Evolutionary conservation across 441 rosid genomes (phyloP).

Genomic region (Gossypium davidsonii): DNA sequence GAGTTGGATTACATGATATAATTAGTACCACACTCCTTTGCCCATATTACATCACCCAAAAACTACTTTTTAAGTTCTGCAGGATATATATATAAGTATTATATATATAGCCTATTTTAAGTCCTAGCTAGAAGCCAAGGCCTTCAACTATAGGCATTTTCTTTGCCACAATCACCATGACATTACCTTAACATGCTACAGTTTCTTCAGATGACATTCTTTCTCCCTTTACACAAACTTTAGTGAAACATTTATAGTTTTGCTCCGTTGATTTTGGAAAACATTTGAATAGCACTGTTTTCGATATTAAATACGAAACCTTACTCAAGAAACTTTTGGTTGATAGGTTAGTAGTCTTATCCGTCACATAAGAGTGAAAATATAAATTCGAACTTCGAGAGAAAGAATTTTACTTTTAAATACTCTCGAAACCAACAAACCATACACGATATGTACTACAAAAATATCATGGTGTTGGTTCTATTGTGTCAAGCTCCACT

Average conservation of each 20-base stretch:
- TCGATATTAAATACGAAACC: not conserved
- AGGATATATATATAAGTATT: not conserved
- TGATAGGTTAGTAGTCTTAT: no score
- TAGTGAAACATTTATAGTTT: not conserved
- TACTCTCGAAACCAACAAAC: no score
- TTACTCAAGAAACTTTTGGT: no score
- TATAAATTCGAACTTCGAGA: not conserved
- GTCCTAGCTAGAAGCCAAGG: not conserved
- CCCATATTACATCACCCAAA: not conserved
- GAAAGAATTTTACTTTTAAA: no score
- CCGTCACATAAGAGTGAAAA: not conserved
- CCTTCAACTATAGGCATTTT: not conserved
- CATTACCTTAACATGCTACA: not conserved
- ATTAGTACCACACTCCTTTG: slow-evolving; percentile 21
- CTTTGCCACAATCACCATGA: slow-evolving; percentile 9
- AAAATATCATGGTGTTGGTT: not conserved
- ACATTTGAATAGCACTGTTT: not conserved
- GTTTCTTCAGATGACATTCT: not conserved
- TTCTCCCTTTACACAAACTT: not conserved
- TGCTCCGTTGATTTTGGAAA: not conserved
- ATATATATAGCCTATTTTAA: not conserved
- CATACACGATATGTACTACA: not conserved
- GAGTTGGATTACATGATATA: slow-evolving; percentile 31
- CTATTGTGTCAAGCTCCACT: slow-evolving; percentile 5
- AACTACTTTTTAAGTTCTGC: slow-evolving; percentile 10